Evolutionary conservation across 306 rosid species (phyloP).

Genomic region (Ormosia emarginata): DNA sequence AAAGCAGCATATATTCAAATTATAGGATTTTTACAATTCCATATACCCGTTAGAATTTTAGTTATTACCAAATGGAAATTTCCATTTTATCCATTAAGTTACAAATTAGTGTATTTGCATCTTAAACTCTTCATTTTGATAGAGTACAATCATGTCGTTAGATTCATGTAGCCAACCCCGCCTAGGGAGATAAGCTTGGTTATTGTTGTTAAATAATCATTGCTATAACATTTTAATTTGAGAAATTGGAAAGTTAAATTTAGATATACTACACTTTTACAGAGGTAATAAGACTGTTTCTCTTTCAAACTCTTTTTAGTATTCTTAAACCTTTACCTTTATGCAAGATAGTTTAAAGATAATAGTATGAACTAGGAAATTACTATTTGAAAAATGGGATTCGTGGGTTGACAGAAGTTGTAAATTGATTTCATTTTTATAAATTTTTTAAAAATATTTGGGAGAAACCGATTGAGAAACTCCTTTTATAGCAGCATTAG

Average conservation of each 20-base stretch:
- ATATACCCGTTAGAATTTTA: not conserved
- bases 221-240: not conserved
- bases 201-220: no score
- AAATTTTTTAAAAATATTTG: not conserved
- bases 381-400: not conserved
- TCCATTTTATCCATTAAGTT: not conserved
- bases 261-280: not conserved
- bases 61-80: not conserved
- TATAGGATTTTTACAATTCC: not conserved
- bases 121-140: not conserved
- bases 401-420: not conserved
- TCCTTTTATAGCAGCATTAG: not conserved
- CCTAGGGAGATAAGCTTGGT: no score
- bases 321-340: not conserved
- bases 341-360: not conserved
- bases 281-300: not conserved
- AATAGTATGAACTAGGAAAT: not conserved
- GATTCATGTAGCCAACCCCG: no score
- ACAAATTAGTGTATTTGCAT: no score
- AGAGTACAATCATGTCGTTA: not conserved
- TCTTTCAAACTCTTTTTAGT: not conserved
- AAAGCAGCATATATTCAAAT: not conserved
- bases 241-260: not conserved
- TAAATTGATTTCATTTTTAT: not conserved
- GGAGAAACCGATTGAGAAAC: not conserved